Conservation (phyloP, 345 rosid genomes). For the Abelmoschus esculentus region DNA sequence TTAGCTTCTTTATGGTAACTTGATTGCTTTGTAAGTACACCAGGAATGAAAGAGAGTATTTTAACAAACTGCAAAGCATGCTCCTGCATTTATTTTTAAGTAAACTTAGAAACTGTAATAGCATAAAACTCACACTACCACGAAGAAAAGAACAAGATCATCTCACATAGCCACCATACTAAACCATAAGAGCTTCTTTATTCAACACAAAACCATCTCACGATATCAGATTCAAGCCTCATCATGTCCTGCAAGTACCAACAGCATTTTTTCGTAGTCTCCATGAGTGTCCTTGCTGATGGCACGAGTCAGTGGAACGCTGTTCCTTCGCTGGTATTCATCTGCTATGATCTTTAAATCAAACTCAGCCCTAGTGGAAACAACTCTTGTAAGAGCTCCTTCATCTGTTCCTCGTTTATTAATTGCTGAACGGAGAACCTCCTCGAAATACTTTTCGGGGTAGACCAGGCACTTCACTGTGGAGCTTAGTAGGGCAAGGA, state of each 20-base stretch:
- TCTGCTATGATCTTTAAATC: slow-evolving; percentile 56
- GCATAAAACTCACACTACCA: not conserved
- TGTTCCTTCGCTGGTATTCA: slow-evolving; percentile 56
- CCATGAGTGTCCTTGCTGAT: slow-evolving; percentile 58
- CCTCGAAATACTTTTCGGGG: slow-evolving; percentile 56
- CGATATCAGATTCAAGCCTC: slow-evolving; percentile 32
- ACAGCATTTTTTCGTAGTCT: slow-evolving; percentile 65
- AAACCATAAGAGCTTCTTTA: not conserved
- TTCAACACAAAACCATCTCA: not conserved
- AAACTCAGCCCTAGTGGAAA: slow-evolving; percentile 71
- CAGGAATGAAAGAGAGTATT: too few relatives aligned
- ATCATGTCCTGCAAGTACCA: slow-evolving; percentile 46
- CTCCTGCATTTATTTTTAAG: too few relatives aligned
- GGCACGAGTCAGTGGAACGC: slow-evolving; percentile 47
- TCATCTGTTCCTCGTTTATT: slow-evolving; percentile 71
- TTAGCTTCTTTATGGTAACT: too few relatives aligned
- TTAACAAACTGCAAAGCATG: too few relatives aligned
- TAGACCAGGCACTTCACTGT: slow-evolving; percentile 54
- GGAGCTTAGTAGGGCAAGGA: slow-evolving; percentile 48
- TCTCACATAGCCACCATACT: not conserved
- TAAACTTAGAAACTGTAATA: not conserved
- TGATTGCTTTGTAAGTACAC: too few relatives aligned
- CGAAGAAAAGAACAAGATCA: not conserved
- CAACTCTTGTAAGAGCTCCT: slow-evolving; percentile 71
- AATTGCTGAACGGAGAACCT: slow-evolving; percentile 59